Evolutionary conservation across 805 yeast species (phyloP), one percentile per base, ranked within the genome.

Genomic region (Candida sanyiensis): DNA sequence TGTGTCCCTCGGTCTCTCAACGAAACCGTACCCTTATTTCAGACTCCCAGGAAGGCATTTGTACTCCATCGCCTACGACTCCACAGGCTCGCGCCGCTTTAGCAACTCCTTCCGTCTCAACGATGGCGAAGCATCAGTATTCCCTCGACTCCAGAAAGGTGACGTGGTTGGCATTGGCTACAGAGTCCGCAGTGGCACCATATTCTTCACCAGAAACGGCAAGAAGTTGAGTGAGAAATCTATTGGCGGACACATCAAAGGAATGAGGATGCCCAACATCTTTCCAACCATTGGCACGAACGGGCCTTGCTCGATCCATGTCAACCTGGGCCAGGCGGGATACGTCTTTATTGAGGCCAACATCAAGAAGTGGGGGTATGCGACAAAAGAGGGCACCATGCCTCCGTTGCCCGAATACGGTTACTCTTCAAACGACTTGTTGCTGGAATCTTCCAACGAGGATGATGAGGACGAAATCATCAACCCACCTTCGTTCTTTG

Each of bases 331-430:
- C 15, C 95, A n/a, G 57, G 58, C 73, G 38, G 95, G 94, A 2
- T 84, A 67, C 60, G 90, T 84, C 2, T 83, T 78, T 51, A 83
- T 84, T 35, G 94, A 84, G 54, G 94, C 82, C 0, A 84, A 84
- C 57, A 89, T 84, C 12, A 83, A 84, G 52, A 83, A 81, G 56
- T 84, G 90, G 85, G 88, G 88, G 9, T 82, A 80, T 58, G 94
- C 80, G 4, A 93, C 93, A 3, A 69, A 83, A 28, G 83, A 80
- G 48, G 97, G 97, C 2, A 74, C 71, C 35, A 82, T 87, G 43
- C 81, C 93, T 5, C 94, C 97, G 6, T 96, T 97, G 4, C 97
- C 97, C 1, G 82, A 93, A 7, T 90, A 90, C 61, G 85, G 85
- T 28, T 77, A 79, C 44, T 87, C 80, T 51, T 78, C 76, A 32